Conservation (phyloP, 2,329 filamentous ascomycete species). For the Botryotinia calthae region DNA sequence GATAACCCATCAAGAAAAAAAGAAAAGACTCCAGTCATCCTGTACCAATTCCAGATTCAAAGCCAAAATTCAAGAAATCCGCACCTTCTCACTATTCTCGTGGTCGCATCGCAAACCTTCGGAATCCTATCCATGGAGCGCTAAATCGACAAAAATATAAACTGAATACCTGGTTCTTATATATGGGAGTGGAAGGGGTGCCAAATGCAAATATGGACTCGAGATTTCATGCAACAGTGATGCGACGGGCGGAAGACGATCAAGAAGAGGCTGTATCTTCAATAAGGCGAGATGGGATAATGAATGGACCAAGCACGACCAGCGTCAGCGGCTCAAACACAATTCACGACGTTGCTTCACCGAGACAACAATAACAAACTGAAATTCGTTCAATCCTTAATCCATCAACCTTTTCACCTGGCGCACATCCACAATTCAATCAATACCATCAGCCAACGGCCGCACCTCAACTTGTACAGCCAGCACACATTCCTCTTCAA, state of each 20-base stretch:
- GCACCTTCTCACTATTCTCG: not conserved
- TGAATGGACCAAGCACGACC: slow-evolving; percentile 22
- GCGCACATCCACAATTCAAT: slow-evolving; percentile 37
- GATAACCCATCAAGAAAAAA: slow-evolving; percentile 22
- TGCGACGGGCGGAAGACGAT: slow-evolving; percentile 36
- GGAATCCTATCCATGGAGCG: slow-evolving; percentile 31
- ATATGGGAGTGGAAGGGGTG: slow-evolving; percentile 25
- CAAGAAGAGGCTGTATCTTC: slow-evolving; percentile 4
- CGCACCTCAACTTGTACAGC: slow-evolving; percentile 29
- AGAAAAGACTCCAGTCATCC: not conserved
- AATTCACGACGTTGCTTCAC: slow-evolving; percentile 13
- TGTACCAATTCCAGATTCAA: not conserved
- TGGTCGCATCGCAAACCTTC: slow-evolving; percentile 12
- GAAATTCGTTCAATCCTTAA: slow-evolving; percentile 16
- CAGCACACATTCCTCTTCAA: slow-evolving; percentile 33
- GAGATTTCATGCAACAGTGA: slow-evolving; percentile 37
- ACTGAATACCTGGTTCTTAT: not conserved
- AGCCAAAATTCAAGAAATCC: not conserved
- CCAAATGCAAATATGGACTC: slow-evolving; percentile 32
- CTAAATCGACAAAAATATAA: slow-evolving; percentile 21
- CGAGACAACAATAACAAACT: slow-evolving; percentile 16
- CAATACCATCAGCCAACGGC: slow-evolving; percentile 35
- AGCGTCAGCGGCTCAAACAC: slow-evolving; percentile 7
- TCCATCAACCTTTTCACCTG: slow-evolving; percentile 18
- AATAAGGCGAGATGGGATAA: slow-evolving; percentile 20